These are phyloP conservation scores for Fusarium lateritium DNA, from an alignment of 2,329 filamentous ascomycete species.

Conservation along the genomic window DNA sequence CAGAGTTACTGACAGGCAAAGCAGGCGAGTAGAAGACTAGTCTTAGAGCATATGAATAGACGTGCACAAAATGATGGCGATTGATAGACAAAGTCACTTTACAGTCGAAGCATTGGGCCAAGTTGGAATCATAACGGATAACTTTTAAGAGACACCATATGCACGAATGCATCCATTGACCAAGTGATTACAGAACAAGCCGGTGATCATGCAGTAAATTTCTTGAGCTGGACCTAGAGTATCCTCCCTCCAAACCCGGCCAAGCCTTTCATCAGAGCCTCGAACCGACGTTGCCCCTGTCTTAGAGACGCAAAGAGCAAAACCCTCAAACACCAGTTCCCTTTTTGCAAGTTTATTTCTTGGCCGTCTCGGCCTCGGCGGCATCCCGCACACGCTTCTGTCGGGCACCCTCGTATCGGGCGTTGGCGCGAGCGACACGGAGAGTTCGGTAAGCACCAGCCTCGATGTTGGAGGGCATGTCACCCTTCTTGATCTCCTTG, in stretches of 20 bases:
- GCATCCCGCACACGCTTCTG: slow-evolving; percentile 95
- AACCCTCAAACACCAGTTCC: slow-evolving; percentile 61
- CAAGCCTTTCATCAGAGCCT: slow-evolving; percentile 56
- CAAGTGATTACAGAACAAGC: slow-evolving; percentile 53
- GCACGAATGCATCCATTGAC: slow-evolving; percentile 51
- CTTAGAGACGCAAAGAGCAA: slow-evolving; percentile 60
- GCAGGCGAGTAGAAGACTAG: slow-evolving; percentile 16
- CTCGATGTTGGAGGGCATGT: slow-evolving; percentile 80
- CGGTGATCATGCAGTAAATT: slow-evolving; percentile 61
- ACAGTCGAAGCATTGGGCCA: background rate
- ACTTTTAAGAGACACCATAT: slow-evolving; percentile 41
- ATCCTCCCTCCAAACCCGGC: slow-evolving; percentile 56
- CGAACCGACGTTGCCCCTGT: slow-evolving; percentile 58
- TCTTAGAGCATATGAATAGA: background rate
- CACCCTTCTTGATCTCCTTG: slow-evolving; percentile 84
- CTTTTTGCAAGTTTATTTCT: slow-evolving; percentile 79
- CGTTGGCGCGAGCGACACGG: slow-evolving; percentile 86
- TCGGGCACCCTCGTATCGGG: slow-evolving; percentile 84
- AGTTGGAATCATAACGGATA: slow-evolving; percentile 33
- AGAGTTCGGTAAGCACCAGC: slow-evolving; percentile 90
- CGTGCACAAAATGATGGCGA: background rate
- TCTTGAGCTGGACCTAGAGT: slow-evolving; percentile 60
- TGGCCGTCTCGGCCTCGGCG: slow-evolving; percentile 85
- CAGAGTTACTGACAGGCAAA: slow-evolving; percentile 58
- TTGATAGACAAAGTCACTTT: slow-evolving; percentile 10